Conservation (phyloP, 2,329 filamentous ascomycete genomes). For the Colletotrichum sp. region DNA sequence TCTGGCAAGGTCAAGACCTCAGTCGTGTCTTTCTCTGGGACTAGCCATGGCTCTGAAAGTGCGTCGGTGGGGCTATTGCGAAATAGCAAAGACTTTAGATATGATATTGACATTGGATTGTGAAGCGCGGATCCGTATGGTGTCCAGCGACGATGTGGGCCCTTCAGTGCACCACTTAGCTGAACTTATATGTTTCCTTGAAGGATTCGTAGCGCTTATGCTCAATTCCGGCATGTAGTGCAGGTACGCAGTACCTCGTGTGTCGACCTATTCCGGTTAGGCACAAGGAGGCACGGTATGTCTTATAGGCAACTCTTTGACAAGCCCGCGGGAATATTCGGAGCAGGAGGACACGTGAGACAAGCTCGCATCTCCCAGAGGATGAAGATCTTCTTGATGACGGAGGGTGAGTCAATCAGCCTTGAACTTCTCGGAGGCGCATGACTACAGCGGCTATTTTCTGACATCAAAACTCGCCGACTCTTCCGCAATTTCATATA, state of each 20-base stretch:
- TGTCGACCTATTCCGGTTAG: not conserved
- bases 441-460: not conserved
- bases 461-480: not conserved
- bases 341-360: not conserved
- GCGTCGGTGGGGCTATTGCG: not conserved
- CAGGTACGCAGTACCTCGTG: not conserved
- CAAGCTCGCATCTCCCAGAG: not conserved
- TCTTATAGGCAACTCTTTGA: not conserved
- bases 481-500: not conserved
- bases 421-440: not conserved
- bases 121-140: not conserved
- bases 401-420: not conserved
- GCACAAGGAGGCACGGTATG: not conserved
- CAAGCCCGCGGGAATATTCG: not conserved
- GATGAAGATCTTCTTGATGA: not conserved
- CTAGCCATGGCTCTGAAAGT: not conserved
- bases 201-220: not conserved
- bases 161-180: too few species aligned
- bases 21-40: constrained; percentile 8
- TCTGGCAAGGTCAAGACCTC: constrained; percentile 39
- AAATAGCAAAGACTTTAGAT: not conserved
- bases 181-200: not conserved
- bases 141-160: not conserved
- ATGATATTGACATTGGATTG: constrained; percentile 2
- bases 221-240: not conserved